These are phyloP conservation scores for Tremella fuciformis DNA, from an alignment of 768 basidiomycete species.

Conservation along the genomic window DNA sequence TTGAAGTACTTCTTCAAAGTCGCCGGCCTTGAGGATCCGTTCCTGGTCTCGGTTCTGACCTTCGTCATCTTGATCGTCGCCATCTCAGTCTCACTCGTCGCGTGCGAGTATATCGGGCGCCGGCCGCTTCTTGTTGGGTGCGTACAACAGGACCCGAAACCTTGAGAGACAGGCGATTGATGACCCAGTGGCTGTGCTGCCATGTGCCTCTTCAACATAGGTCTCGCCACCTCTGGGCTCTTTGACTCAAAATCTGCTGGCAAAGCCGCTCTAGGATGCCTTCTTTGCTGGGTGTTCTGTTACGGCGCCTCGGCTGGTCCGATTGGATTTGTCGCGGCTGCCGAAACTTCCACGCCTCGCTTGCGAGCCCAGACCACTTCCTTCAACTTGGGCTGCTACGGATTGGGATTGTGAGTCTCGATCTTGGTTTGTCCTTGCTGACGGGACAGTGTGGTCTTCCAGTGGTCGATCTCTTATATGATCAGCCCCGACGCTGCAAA, in stretches of 20 bases:
- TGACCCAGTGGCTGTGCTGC: conserved; percentile 21
- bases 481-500: conserved; percentile 28
- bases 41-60: conserved; percentile 24
- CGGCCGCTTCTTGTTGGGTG: conserved; percentile 24
- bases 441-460: conserved; percentile 16
- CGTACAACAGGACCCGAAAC: too few species aligned
- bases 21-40: conserved; percentile 20
- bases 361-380: conserved; percentile 28
- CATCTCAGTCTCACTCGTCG: conserved; percentile 5
- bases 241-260: conserved; percentile 2
- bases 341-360: conserved; percentile 24
- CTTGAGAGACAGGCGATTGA: too few species aligned
- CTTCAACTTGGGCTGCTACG: conserved; percentile 25
- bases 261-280: conserved; percentile 19
- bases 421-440: too few species aligned
- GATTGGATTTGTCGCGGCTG: conserved; percentile 26
- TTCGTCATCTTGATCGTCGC: conserved; percentile 20
- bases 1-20: conserved; percentile 24
- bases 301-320: conserved; percentile 26
- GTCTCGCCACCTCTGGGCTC: conserved; percentile 17
- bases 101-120: conserved; percentile 27
- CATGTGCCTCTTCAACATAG: conserved; percentile 26
- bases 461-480: conserved; percentile 30
- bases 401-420: conserved; percentile 22
- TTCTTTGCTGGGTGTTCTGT: conserved; percentile 25